A percentile compares a stretch with the other conserved stretches of the same genome.
These are phyloP conservation scores for Boletus rubropictus DNA, from an alignment of 768 basidiomycete species.

Conservation along the genomic window DNA sequence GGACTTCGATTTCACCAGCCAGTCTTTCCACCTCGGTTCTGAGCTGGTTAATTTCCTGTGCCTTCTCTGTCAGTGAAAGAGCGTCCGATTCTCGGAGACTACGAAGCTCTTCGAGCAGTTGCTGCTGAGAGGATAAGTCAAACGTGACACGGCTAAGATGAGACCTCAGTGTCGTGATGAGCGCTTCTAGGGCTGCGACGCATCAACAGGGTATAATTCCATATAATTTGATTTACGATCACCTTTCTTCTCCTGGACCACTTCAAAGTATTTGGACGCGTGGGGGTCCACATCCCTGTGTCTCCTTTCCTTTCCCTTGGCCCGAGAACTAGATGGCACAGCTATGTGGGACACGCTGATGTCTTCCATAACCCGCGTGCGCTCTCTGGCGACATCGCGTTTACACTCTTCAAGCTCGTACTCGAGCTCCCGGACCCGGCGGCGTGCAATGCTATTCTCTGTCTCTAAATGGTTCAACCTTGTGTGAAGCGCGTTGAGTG, in stretches of 20 bases:
- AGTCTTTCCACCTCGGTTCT: slow-evolving; percentile 75
- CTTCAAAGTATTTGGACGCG: slow-evolving; percentile 59
- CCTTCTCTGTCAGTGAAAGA: slow-evolving; percentile 50
- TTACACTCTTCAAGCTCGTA: slow-evolving; percentile 80
- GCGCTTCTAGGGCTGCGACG: slow-evolving; percentile 66
- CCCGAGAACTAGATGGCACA: slow-evolving; percentile 19
- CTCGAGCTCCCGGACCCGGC: slow-evolving; percentile 84
- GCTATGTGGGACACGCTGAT: slow-evolving; percentile 11
- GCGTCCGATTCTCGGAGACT: slow-evolving; percentile 58
- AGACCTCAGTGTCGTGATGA: slow-evolving; percentile 65
- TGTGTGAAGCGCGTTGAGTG: slow-evolving; percentile 56
- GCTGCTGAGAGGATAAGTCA: slow-evolving; percentile 74
- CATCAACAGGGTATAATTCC: slow-evolving; percentile 7
- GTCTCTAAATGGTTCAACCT: slow-evolving; percentile 70
- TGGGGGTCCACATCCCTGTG: slow-evolving; percentile 34
- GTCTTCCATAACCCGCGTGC: slow-evolving; percentile 53
- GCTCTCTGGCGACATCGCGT: slow-evolving; percentile 67
- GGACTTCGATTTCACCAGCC: slow-evolving; percentile 77
- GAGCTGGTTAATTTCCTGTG: slow-evolving; percentile 61
- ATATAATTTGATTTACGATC: slow-evolving; percentile 5
- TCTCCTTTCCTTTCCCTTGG: slow-evolving; percentile 27
- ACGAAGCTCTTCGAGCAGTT: slow-evolving; percentile 61
- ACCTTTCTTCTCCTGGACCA: slow-evolving; percentile 90
- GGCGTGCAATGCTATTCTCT: slow-evolving; percentile 76
- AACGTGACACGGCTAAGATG: slow-evolving; percentile 75